A percentile compares a stretch with the other conserved stretches of the same genome.
These are phyloP conservation scores for Magnaporthiopsis poae DNA, from an alignment of 2,329 filamentous ascomycete species.

Conservation along the genomic window DNA sequence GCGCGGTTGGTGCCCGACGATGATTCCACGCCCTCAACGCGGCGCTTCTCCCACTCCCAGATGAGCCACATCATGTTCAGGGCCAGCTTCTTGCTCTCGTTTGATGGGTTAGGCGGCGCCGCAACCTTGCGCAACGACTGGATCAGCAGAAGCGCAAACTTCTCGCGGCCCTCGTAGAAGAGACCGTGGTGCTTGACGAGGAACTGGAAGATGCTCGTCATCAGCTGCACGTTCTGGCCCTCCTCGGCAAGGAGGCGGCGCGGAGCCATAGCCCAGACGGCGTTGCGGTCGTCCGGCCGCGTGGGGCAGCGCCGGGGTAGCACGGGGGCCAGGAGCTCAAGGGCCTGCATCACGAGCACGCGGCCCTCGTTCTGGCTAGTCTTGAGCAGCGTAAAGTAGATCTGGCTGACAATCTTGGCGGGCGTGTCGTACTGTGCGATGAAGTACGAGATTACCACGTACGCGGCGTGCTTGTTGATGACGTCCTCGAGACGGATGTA, in stretches of 20 bases:
- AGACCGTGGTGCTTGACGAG: constrained; percentile 82
- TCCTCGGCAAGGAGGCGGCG: constrained; percentile 88
- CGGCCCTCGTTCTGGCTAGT: constrained; percentile 93
- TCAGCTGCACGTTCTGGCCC: constrained; percentile 86
- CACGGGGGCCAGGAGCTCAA: constrained; percentile 91
- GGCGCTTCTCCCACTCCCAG: constrained; percentile 82
- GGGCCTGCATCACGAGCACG: constrained; percentile 80
- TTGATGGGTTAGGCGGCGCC: constrained; percentile 69
- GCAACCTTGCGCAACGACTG: constrained; percentile 82
- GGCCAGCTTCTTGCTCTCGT: constrained; percentile 83
- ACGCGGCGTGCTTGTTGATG: constrained; percentile 97
- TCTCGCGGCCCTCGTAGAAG: constrained; percentile 90
- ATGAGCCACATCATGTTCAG: constrained; percentile 85
- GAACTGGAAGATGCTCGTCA: constrained; percentile 96
- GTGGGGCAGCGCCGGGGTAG: constrained; percentile 73
- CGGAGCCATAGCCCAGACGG: constrained; percentile 81
- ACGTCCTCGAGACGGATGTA: constrained; percentile 97
- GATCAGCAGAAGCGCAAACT: constrained; percentile 81
- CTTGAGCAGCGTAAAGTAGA: constrained; percentile 82
- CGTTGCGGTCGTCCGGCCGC: constrained; percentile 49
- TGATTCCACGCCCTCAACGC: constrained; percentile 48
- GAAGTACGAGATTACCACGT: constrained; percentile 94
- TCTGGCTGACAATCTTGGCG: constrained; percentile 87
- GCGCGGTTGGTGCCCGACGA: constrained; percentile 23
- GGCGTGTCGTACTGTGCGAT: constrained; percentile 95